A percentile compares a stretch with the other conserved stretches of the same genome.
Conservation (phyloP, 140 eudicot genomes). For the Oenanthe javanica region DNA sequence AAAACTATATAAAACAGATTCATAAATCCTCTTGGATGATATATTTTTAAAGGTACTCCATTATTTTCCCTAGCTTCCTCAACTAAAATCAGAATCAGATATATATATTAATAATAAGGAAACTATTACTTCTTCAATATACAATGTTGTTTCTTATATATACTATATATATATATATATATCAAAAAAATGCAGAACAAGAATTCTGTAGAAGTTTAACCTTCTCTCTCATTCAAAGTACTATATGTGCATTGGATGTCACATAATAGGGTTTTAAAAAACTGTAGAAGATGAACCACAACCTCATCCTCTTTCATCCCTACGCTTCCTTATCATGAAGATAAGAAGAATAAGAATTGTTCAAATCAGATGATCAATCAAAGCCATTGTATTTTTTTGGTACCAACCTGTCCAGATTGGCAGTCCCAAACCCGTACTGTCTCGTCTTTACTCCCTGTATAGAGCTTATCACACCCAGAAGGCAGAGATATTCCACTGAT, state of each 20-base stretch:
- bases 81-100: neutral
- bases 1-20: neutral
- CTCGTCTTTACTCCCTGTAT: slow-evolving; percentile 75
- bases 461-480: slow-evolving; percentile 74
- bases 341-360: neutral
- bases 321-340: slow-evolving; percentile 4
- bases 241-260: neutral
- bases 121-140: neutral
- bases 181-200: neutral
- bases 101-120: neutral
- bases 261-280: neutral
- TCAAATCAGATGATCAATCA: neutral
- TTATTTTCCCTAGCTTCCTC: neutral
- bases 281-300: slow-evolving; percentile 6
- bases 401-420: slow-evolving; percentile 81
- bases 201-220: slow-evolving; percentile 3
- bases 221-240: slow-evolving; percentile 3
- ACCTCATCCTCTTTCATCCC: slow-evolving; percentile 1
- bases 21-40: neutral
- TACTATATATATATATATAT: neutral
- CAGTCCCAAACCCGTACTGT: slow-evolving; percentile 89
- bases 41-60: neutral
- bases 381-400: neutral
- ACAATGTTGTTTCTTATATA: neutral
- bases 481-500: slow-evolving; percentile 83